Evolutionary conservation across 495 filamentous ascomycete genomes (phyloP).

Genomic region (Evernia prunastri): DNA sequence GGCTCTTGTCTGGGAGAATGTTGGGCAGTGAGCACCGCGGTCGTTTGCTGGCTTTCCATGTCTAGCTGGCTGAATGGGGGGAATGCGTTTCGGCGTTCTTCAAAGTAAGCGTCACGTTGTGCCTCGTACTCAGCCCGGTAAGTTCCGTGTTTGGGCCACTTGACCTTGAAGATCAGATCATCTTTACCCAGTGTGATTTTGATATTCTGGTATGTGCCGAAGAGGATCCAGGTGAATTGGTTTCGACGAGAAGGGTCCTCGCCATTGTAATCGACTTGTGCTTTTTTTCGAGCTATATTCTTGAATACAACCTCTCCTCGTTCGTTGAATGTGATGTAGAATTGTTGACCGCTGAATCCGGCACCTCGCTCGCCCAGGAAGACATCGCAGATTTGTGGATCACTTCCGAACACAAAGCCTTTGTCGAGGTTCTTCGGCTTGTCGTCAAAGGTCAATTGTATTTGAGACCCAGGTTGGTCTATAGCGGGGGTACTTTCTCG

Average conservation of each 20-base stretch:
- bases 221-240: constrained; percentile 19
- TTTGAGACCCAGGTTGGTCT: too few species aligned
- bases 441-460: too few species aligned
- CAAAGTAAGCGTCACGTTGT: constrained; percentile 13
- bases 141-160: neutral
- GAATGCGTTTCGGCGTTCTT: constrained; percentile 10
- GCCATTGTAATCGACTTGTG: constrained; percentile 16
- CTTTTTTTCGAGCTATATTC: too few species aligned
- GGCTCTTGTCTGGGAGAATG: too few species aligned
- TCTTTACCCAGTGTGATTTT: constrained; percentile 4
- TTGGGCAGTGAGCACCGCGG: constrained; percentile 73
- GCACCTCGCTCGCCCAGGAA: too few species aligned
- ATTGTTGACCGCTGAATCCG: too few species aligned
- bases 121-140: constrained; percentile 8
- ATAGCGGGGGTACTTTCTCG: too few species aligned
- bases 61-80: constrained; percentile 10
- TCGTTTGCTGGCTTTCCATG: constrained; percentile 34
- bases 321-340: too few species aligned
- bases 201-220: constrained; percentile 13
- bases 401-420: too few species aligned
- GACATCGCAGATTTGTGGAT: too few species aligned
- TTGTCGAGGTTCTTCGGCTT: too few species aligned
- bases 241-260: constrained; percentile 8
- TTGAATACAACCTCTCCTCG: too few species aligned
- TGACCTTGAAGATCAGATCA: constrained; percentile 14